phyloP scores from a whole-genome alignment of 2,329 filamentous ascomycete genomes.

The Diaporthe aspalathi region DNA sequence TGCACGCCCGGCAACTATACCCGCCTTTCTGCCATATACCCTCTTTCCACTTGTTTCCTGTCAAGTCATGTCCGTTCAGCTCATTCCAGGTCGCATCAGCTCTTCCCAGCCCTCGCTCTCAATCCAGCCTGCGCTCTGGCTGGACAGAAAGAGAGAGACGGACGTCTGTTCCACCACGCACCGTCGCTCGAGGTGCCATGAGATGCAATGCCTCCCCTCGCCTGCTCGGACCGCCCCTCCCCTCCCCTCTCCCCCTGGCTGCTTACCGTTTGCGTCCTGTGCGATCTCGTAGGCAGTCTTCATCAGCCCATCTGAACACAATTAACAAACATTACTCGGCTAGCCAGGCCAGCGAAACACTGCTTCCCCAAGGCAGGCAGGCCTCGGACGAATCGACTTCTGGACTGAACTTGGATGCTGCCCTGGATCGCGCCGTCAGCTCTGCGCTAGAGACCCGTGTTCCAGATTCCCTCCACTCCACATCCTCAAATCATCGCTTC shows the following conservation, averaged over 20 bases:
- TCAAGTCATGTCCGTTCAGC: constrained; percentile 21
- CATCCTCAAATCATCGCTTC: constrained; percentile 39
- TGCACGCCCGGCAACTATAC: constrained; percentile 25
- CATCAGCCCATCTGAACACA: constrained; percentile 16
- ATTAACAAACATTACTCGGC: constrained; percentile 17
- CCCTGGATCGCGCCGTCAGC: constrained; percentile 14
- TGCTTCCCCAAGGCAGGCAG: constrained; percentile 7
- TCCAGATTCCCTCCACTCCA: constrained; percentile 28
- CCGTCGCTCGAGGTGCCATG: not conserved
- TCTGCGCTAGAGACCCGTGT: constrained; percentile 32
- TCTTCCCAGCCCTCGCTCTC: not conserved
- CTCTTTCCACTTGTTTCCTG: constrained; percentile 36
- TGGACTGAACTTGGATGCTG: not conserved
- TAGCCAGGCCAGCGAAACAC: constrained; percentile 12
- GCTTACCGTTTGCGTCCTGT: not conserved
- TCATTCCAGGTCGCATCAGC: constrained; percentile 19
- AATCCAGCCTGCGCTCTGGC: not conserved
- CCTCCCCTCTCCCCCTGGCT: not conserved
- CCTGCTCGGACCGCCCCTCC: no score
- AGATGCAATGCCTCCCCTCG: not conserved
- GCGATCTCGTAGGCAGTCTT: not conserved
- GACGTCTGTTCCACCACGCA: not conserved
- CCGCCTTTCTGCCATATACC: constrained; percentile 36
- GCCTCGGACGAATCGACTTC: constrained; percentile 7
- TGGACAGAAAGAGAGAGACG: not conserved